Evolutionary conservation across 1,284 basidiomycete species (phyloP).

Genomic region (Irpex sp.): DNA sequence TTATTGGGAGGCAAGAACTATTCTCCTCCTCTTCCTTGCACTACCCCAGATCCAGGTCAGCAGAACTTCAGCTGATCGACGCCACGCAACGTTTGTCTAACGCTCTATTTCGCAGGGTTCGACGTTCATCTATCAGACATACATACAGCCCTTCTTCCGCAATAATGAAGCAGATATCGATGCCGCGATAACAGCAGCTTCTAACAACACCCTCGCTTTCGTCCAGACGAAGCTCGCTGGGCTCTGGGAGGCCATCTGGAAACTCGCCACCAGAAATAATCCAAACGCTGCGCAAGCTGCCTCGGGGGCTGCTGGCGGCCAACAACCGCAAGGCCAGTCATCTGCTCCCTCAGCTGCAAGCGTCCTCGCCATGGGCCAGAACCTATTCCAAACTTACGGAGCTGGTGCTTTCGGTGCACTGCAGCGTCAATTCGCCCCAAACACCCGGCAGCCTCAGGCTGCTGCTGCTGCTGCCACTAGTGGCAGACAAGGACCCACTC

Average conservation of each 20-base stretch:
- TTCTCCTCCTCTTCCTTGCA: conserved; percentile 70
- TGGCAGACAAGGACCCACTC: background rate
- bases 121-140: conserved; percentile 63
- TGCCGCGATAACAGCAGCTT: conserved; percentile 51
- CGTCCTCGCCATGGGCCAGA: conserved; percentile 7
- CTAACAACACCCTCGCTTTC: conserved; percentile 50
- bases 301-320: background rate
- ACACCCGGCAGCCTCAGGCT: background rate
- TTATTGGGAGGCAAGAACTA: conserved; percentile 72
- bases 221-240: conserved; percentile 43
- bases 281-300: conserved; percentile 15
- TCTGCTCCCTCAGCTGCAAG: background rate
- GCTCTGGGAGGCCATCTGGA: conserved; percentile 44
- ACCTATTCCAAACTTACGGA: conserved; percentile 11
- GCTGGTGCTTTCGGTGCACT: conserved; percentile 13
- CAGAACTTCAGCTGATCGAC: conserved; percentile 8
- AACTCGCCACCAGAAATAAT: conserved; percentile 38
- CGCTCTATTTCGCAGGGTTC: conserved; percentile 50
- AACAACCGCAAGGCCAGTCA: conserved; percentile 1
- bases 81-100: background rate
- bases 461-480: background rate
- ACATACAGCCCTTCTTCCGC: conserved; percentile 64
- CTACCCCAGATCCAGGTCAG: conserved; percentile 72
- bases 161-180: conserved; percentile 70
- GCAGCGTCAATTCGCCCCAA: conserved; percentile 1